Percentiles rank a stretch among this genome's conserved stretches.
These are phyloP conservation scores for Odonthalia washingtoniensis DNA, from an alignment of 31 red algal species.

Conservation along the genomic window DNA sequence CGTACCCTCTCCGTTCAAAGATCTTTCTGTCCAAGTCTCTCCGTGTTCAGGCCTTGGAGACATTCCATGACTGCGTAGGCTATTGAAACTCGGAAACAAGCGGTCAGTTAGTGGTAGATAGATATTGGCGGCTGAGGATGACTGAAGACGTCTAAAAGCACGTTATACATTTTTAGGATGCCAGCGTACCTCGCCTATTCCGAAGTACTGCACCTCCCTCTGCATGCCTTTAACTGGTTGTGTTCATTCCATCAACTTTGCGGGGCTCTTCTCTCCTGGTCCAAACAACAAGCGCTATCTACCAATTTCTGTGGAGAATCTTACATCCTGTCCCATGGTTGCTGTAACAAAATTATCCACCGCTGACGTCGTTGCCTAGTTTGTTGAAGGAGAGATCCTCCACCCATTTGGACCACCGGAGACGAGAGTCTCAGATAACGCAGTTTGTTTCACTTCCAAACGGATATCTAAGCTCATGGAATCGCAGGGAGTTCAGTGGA, in stretches of 20 bases:
- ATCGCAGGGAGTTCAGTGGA: neutral
- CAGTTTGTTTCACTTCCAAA: conserved; percentile 11
- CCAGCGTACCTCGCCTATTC: neutral
- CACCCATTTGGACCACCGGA: conserved; percentile 18
- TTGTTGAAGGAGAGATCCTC: conserved; percentile 26
- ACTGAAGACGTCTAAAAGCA: neutral
- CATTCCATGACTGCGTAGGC: conserved; percentile 19
- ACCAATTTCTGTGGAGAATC: conserved; percentile 1
- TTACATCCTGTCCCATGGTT: conserved; percentile 1
- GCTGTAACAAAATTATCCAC: conserved; percentile 16
- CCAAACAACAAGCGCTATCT: neutral
- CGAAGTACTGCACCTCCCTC: neutral
- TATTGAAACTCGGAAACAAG: neutral
- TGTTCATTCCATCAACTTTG: neutral
- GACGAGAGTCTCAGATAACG: conserved; percentile 36
- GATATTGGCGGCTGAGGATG: conserved; percentile 24
- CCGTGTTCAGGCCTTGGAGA: neutral
- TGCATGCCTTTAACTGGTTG: neutral
- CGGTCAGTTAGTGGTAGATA: neutral
- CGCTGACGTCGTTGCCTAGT: conserved; percentile 8
- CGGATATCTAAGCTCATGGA: conserved; percentile 6
- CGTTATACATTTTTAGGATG: conserved; percentile 5
- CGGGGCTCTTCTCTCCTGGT: neutral
- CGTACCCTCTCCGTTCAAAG: neutral
- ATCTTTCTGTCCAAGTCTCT: neutral